Conservation (phyloP, 768 basidiomycete species). For the Gautieria morchelliformis region DNA sequence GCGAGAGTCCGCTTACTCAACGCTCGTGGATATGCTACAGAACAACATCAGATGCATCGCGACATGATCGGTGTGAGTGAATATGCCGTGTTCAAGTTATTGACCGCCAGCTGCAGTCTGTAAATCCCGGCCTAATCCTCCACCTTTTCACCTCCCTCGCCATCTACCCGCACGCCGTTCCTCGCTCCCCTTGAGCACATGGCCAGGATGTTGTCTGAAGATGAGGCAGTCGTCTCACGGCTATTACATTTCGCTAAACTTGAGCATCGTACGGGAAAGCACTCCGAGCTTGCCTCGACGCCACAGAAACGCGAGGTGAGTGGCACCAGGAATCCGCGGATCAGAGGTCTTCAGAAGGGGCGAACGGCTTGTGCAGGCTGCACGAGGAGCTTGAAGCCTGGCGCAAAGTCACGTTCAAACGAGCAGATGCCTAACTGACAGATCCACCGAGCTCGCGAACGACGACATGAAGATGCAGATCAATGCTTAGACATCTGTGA, state of each 20-base stretch:
- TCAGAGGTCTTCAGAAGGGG: too few relatives aligned
- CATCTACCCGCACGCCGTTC: constrained; percentile 10
- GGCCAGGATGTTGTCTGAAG: constrained; percentile 13
- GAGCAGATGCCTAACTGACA: neutral
- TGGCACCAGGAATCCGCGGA: too few relatives aligned
- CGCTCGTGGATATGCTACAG: neutral
- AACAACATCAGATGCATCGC: constrained; percentile 5
- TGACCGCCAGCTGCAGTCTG: neutral
- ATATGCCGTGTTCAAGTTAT: constrained; percentile 4
- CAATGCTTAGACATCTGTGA: neutral
- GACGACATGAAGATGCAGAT: neutral
- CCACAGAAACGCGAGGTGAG: constrained; percentile 10
- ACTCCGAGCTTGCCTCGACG: constrained; percentile 28
- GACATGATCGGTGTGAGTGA: neutral
- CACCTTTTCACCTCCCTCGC: constrained; percentile 15
- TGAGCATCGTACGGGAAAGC: constrained; percentile 58
- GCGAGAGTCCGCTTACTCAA: constrained; percentile 1
- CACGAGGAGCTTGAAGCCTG: neutral
- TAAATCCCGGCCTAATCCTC: constrained; percentile 12
- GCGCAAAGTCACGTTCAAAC: neutral
- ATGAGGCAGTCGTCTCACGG: constrained; percentile 34
- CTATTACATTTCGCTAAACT: constrained; percentile 61
- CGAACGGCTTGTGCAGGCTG: too few relatives aligned
- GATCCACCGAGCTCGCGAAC: neutral
- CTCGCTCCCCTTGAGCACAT: constrained; percentile 1